phyloP scores from a whole-genome alignment of 2,329 filamentous ascomycete genomes.

The Fusarium irregulare region DNA sequence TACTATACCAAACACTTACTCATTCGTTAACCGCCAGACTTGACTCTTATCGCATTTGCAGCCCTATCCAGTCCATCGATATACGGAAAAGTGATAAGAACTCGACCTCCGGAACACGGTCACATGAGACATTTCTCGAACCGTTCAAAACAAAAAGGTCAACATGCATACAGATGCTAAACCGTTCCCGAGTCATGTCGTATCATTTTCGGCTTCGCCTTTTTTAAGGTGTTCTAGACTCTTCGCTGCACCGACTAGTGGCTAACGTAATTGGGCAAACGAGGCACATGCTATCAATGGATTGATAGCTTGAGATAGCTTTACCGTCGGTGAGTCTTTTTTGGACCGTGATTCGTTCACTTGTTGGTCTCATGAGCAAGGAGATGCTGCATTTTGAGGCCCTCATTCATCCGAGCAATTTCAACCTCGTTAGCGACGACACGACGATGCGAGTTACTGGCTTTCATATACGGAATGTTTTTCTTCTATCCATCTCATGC shows the following conservation, averaged over 20 bases:
- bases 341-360: not conserved
- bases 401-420: rapidly evolving
- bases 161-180: not conserved
- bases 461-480: too few species aligned
- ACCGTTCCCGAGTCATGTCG: not conserved
- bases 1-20: not conserved
- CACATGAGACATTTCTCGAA: not conserved
- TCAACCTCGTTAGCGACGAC: not conserved
- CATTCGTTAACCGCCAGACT: rapidly evolving
- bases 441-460: not conserved
- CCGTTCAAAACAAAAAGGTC: not conserved
- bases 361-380: too few species aligned
- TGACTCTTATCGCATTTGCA: rapidly evolving
- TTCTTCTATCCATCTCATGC: too few species aligned
- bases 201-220: not conserved
- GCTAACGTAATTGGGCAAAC: not conserved
- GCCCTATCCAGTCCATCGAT: not conserved
- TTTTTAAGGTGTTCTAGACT: not conserved
- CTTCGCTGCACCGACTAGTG: not conserved
- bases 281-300: not conserved
- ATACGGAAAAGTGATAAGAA: not conserved
- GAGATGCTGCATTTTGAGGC: not conserved
- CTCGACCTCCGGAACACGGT: not conserved
- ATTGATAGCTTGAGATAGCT: not conserved
- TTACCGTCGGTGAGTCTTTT: not conserved